These are phyloP conservation scores for Helichrysum umbraculigerum DNA, from an alignment of 129 eudicot genomes.

Conservation along the genomic window DNA sequence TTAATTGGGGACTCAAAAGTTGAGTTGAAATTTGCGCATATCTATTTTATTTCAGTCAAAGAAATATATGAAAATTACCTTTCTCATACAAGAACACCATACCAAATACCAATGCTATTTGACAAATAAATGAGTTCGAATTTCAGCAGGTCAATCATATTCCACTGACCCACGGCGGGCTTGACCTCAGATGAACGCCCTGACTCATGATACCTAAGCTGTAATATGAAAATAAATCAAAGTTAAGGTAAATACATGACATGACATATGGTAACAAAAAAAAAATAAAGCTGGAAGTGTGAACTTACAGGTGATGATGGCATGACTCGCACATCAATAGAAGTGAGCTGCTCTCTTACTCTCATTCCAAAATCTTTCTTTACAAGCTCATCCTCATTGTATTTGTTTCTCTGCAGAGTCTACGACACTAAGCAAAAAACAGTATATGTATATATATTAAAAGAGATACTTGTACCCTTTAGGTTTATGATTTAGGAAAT, in stretches of 20 bases:
- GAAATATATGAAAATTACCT: no score
- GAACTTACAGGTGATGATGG: slow-evolving; percentile 59
- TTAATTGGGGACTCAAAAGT: no score
- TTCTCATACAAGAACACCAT: no score
- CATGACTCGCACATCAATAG: slow-evolving; percentile 76
- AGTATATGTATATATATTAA: not conserved
- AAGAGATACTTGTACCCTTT: not conserved
- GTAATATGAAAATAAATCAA: not conserved
- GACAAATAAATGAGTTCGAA: not conserved
- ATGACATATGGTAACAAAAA: not conserved
- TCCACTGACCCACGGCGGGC: slow-evolving; percentile 83
- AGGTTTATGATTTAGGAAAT: not conserved
- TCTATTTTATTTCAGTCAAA: no score
- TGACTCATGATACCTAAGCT: slow-evolving; percentile 65
- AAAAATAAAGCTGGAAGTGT: not conserved
- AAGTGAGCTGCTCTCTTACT: slow-evolving; percentile 38
- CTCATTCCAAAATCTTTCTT: slow-evolving; percentile 65
- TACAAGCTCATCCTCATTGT: slow-evolving; percentile 39
- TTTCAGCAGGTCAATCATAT: slow-evolving; percentile 76
- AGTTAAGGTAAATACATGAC: not conserved
- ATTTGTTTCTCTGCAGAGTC: slow-evolving; percentile 49
- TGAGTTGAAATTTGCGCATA: no score
- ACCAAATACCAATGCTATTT: no score
- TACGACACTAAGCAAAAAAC: slow-evolving; percentile 20
- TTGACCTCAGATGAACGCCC: slow-evolving; percentile 44